Percentiles rank a stretch among this genome's conserved stretches.
These are phyloP conservation scores for Rhinocladiella mackenziei DNA, from an alignment of 2,329 filamentous ascomycete genomes.

Conservation along the genomic window DNA sequence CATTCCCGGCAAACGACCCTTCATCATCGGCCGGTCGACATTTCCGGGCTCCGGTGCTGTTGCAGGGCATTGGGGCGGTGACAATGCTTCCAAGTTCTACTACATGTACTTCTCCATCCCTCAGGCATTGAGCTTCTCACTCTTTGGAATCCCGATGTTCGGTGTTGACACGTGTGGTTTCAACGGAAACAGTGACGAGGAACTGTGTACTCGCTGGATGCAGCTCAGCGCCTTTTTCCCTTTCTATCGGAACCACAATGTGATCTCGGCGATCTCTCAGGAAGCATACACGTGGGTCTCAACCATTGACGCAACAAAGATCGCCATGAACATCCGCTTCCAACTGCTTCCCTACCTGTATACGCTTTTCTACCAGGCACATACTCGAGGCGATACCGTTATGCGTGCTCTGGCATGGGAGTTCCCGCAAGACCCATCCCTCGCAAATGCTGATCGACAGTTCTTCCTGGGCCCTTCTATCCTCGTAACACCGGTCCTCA, in stretches of 20 bases:
- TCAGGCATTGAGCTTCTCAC: conserved; percentile 68
- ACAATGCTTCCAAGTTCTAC: conserved; percentile 67
- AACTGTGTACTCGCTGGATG: conserved; percentile 73
- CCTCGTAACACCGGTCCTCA: conserved; percentile 64
- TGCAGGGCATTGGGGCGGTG: conserved; percentile 78
- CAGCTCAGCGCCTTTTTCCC: conserved; percentile 70
- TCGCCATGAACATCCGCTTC: conserved; percentile 68
- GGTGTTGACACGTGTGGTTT: conserved; percentile 69
- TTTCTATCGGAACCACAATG: conserved; percentile 75
- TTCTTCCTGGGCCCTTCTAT: conserved; percentile 66
- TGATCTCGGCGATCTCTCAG: conserved; percentile 57
- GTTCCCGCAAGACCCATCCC: conserved; percentile 65
- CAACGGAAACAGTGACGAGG: conserved; percentile 61
- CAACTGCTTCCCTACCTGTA: conserved; percentile 71
- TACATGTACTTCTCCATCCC: conserved; percentile 75
- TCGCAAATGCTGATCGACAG: conserved; percentile 64
- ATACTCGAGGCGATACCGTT: conserved; percentile 63
- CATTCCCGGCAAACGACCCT: conserved; percentile 66
- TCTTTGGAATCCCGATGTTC: conserved; percentile 76
- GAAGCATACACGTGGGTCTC: conserved; percentile 68
- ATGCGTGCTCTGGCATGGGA: conserved; percentile 70
- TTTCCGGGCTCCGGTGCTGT: conserved; percentile 72
- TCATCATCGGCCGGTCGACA: conserved; percentile 79
- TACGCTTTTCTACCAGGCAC: conserved; percentile 65
- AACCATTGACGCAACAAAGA: conserved; percentile 61